Base-by-base conservation (phyloP, 176 grass and related monocot species). In the Rhipidocladum racemiflorum region DNA sequence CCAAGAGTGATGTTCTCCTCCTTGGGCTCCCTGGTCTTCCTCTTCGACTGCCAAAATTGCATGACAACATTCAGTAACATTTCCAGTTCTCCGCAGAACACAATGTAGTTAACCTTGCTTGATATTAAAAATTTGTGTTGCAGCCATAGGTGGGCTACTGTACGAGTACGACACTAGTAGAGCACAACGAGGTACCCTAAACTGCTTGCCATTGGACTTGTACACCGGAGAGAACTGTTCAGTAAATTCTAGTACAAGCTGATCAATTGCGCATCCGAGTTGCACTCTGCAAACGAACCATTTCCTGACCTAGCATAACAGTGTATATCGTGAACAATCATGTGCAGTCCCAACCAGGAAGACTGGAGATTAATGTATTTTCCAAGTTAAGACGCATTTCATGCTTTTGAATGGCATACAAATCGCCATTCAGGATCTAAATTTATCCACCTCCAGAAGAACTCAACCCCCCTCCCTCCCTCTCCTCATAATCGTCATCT, bases 11-110 rank as follows among this genome's bases (percentile, higher is more conserved):
- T 79, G 3, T 90, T 95, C 43, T 95, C 93, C 82, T 95, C 93
- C 84, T 95, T 95, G 49, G 93, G 93, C 90, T 95, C 93, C 82
- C 93, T 95, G 64, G 79, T 90, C 85, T 88, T 95, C 56, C 87
- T 92, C 85, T 74, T 91, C 40, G 93, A 95, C 93, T 95, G 67
- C 38, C 53, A 76, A 12, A 69, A 69, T 65, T 43, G 5, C 0
- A 16, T 17, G 20, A 43, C 6, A 55, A 44, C 10, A 12, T 18
- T 11, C 0, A 61, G 20, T 50, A 66, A 80, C 5, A 27, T 24
- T 38, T 50, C 11, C 18, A 59, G 20, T 50, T 35, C 0, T 35
- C 4, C 1, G 2, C 2, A 77, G 23, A 16, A 36, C 9, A 70
- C 7, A 23, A 27, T 7, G 14, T 7, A 18, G 35, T 29, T 8